Conservation (phyloP, 2,329 filamentous ascomycete species). For the Diaporthe nobilis region DNA sequence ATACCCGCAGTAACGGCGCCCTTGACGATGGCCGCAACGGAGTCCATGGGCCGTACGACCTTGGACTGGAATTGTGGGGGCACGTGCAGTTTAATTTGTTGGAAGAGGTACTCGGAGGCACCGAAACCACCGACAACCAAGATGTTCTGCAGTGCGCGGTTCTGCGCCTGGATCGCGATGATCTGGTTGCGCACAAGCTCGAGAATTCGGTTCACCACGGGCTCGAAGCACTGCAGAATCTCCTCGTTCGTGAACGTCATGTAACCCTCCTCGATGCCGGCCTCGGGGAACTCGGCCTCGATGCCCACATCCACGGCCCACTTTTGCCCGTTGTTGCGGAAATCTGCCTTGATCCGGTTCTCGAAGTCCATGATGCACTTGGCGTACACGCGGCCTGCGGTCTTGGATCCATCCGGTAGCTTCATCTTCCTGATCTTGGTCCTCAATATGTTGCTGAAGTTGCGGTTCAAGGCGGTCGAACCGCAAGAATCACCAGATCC, state of each 20-base stretch:
- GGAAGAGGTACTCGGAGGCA: constrained; percentile 98
- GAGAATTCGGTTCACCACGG: constrained; percentile 95
- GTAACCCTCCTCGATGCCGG: constrained; percentile 98
- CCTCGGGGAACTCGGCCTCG: constrained; percentile 97
- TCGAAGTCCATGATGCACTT: constrained; percentile 99
- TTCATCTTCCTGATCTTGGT: constrained; percentile 99
- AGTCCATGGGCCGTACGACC: constrained; percentile 98
- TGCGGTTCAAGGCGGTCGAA: constrained; percentile 97
- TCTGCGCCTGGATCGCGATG: constrained; percentile 98
- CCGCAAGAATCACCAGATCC: constrained; percentile 98
- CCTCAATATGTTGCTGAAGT: constrained; percentile 97
- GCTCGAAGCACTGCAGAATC: constrained; percentile 98
- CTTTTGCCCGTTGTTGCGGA: constrained; percentile 98
- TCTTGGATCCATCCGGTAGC: constrained; percentile 95
- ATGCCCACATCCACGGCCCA: constrained; percentile 99
- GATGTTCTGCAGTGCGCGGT: constrained; percentile 93
- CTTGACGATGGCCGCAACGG: constrained; percentile 98
- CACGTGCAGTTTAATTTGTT: constrained; percentile 98
- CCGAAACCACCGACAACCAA: constrained; percentile 98
- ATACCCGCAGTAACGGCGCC: constrained; percentile 98
- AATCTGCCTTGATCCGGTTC: constrained; percentile 99
- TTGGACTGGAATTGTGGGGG: constrained; percentile 98
- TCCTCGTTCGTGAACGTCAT: constrained; percentile 99
- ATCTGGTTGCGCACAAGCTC: constrained; percentile 98
- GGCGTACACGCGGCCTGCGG: constrained; percentile 96